Evolutionary conservation across 495 filamentous ascomycete genomes (phyloP).

Genomic region (Podospora fimiseda): DNA sequence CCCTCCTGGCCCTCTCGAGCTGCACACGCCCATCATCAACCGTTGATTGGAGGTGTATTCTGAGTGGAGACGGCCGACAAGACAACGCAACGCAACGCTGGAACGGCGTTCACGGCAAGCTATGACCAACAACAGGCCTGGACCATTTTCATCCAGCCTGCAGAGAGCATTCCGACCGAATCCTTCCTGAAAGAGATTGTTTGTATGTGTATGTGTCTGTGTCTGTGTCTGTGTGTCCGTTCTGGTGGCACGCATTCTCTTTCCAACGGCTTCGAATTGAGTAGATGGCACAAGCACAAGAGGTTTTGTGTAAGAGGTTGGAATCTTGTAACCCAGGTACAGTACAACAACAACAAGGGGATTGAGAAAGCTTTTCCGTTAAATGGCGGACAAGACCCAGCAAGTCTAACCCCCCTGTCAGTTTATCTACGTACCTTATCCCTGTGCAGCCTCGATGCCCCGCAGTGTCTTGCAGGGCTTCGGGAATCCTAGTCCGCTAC

Average conservation of each 20-base stretch:
- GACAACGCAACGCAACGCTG: background rate
- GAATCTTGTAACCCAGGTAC: background rate
- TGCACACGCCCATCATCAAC: background rate
- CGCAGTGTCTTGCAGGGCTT: constrained; percentile 15
- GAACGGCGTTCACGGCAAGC: background rate
- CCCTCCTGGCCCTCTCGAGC: background rate
- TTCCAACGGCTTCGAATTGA: too few species aligned
- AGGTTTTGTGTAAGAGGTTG: background rate
- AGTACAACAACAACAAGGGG: background rate
- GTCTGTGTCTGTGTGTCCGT: too few species aligned
- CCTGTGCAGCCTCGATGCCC: background rate
- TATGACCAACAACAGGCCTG: background rate
- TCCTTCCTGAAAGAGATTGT: too few species aligned
- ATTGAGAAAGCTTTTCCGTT: background rate
- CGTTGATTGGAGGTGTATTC: background rate
- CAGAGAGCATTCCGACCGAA: too few species aligned
- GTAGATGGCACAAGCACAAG: too few species aligned
- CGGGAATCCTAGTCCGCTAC: background rate
- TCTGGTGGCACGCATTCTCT: too few species aligned
- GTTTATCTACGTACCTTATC: background rate
- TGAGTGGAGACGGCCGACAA: background rate
- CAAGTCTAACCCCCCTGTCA: background rate
- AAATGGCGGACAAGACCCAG: background rate
- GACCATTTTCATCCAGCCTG: too few species aligned
- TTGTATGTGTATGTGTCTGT: too few species aligned